A percentile compares a stretch with the other conserved stretches of the same genome.
Conservation (phyloP, 2,329 filamentous ascomycete genomes). For the Leptographium galeiforme region DNA sequence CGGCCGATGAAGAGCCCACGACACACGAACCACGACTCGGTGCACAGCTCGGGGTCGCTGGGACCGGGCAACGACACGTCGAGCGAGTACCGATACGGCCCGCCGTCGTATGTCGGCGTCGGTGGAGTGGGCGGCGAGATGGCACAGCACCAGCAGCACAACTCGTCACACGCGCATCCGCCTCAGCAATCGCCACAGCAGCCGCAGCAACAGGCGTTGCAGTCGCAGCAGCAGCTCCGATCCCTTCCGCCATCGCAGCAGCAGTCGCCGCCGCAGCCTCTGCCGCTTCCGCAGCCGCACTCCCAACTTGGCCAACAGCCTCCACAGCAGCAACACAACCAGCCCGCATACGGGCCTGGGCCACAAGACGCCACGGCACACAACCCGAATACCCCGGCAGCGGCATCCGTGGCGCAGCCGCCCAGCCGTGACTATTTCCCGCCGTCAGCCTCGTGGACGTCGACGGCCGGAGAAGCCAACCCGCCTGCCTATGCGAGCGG, state of each 20-base stretch:
- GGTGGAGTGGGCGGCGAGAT: slow-evolving; percentile 24
- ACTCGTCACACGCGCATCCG: background rate
- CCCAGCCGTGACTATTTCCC: slow-evolving; percentile 40
- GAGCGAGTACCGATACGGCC: slow-evolving; percentile 44
- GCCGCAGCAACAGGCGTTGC: slow-evolving; percentile 6
- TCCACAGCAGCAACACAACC: slow-evolving; percentile 6
- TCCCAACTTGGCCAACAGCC: slow-evolving; percentile 2
- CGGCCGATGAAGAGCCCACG: slow-evolving; percentile 44
- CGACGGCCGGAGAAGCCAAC: slow-evolving; percentile 32
- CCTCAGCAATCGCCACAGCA: background rate
- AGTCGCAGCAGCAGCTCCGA: background rate
- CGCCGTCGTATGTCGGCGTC: slow-evolving; percentile 26
- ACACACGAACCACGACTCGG: slow-evolving; percentile 38
- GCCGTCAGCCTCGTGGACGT: slow-evolving; percentile 36
- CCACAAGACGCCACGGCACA: slow-evolving; percentile 5
- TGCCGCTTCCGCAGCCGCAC: slow-evolving; percentile 6
- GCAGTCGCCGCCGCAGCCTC: slow-evolving; percentile 7
- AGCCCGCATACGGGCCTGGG: slow-evolving; percentile 3
- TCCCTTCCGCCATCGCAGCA: slow-evolving; percentile 5
- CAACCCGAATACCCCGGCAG: slow-evolving; percentile 7
- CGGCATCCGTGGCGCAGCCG: slow-evolving; percentile 12
- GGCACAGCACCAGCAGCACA: slow-evolving; percentile 18
- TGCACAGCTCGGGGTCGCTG: slow-evolving; percentile 33
- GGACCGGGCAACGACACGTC: slow-evolving; percentile 34
- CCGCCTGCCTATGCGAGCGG: slow-evolving; percentile 30